Evolutionary conservation across 2,329 filamentous ascomycete genomes (phyloP).

Genomic region (Penicillium sp.): DNA sequence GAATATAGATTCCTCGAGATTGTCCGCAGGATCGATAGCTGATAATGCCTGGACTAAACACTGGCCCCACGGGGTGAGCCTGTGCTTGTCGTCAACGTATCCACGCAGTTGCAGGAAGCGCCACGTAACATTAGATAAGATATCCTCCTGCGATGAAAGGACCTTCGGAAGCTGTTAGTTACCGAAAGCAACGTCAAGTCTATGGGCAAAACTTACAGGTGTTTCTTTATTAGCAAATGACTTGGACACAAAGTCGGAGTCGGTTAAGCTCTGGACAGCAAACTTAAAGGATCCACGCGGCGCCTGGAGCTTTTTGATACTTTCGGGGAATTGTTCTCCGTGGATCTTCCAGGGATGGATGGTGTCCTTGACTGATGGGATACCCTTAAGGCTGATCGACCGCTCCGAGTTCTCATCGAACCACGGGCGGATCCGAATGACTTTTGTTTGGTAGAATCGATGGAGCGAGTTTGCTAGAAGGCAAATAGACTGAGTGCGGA

Average conservation of each 20-base stretch:
- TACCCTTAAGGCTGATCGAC: constrained; percentile 63
- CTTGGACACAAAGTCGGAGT: constrained; percentile 67
- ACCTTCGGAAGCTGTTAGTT: constrained; percentile 32
- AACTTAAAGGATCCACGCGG: constrained; percentile 37
- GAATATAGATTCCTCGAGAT: constrained; percentile 74
- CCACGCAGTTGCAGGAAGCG: constrained; percentile 85
- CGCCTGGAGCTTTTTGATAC: constrained; percentile 34
- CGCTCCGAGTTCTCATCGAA: constrained; percentile 68
- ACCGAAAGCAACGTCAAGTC: neutral
- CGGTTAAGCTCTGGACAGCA: constrained; percentile 64
- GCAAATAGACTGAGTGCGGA: constrained; percentile 74
- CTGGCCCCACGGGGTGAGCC: constrained; percentile 79
- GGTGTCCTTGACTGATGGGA: constrained; percentile 55
- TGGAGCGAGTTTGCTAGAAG: constrained; percentile 78
- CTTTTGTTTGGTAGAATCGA: constrained; percentile 77
- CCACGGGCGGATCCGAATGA: constrained; percentile 79
- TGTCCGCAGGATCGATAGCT: constrained; percentile 56
- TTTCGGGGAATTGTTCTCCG: constrained; percentile 51
- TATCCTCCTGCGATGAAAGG: constrained; percentile 66
- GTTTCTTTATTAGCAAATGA: constrained; percentile 62
- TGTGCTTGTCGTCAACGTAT: constrained; percentile 76
- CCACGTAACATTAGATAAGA: constrained; percentile 76
- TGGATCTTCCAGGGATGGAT: constrained; percentile 72
- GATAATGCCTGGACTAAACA: constrained; percentile 71
- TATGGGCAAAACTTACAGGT: constrained; percentile 31